Conservation (phyloP, 2,329 filamentous ascomycete genomes). For the Penicillium fuscoglaucum region DNA sequence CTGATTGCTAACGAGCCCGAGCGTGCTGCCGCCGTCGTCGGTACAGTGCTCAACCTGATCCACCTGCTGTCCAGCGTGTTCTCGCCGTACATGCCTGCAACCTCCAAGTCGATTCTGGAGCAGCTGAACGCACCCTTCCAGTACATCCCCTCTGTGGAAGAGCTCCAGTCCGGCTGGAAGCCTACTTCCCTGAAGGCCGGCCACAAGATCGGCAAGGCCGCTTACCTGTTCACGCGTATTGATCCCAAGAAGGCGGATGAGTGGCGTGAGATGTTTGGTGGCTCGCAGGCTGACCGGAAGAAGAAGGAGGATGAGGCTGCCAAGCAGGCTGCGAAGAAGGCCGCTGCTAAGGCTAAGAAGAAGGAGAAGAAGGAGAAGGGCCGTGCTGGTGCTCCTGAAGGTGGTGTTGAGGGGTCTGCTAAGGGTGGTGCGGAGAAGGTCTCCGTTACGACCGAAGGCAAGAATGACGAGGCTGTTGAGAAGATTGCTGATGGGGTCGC, state of each 20-base stretch:
- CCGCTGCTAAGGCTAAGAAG: slow-evolving; percentile 38
- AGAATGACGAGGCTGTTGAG: slow-evolving; percentile 39
- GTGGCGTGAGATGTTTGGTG: slow-evolving; percentile 76
- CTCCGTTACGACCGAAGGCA: slow-evolving; percentile 23
- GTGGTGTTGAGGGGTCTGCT: slow-evolving; percentile 38
- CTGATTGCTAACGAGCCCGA: slow-evolving; percentile 61
- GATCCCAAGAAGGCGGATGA: slow-evolving; percentile 77
- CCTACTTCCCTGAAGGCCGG: slow-evolving; percentile 61
- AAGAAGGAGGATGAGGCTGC: slow-evolving; percentile 63
- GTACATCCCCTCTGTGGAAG: slow-evolving; percentile 58
- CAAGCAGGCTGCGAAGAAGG: slow-evolving; percentile 42
- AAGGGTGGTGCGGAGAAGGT: slow-evolving; percentile 37
- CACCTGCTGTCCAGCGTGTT: slow-evolving; percentile 77
- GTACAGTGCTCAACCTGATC: slow-evolving; percentile 79
- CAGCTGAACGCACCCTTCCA: slow-evolving; percentile 67
- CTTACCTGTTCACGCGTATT: slow-evolving; percentile 80
- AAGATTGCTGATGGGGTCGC: slow-evolving; percentile 45
- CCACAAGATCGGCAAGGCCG: slow-evolving; percentile 78
- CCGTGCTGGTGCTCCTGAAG: slow-evolving; percentile 23
- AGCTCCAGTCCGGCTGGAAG: slow-evolving; percentile 62
- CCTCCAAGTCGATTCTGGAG: slow-evolving; percentile 69
- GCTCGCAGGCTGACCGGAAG: slow-evolving; percentile 64
- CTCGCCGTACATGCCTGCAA: slow-evolving; percentile 83
- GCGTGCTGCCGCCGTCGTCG: slow-evolving; percentile 64
- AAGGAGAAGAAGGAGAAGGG: slow-evolving; percentile 41